Conservation (phyloP, 306 rosid genomes). For the Rosa multiflora region DNA sequence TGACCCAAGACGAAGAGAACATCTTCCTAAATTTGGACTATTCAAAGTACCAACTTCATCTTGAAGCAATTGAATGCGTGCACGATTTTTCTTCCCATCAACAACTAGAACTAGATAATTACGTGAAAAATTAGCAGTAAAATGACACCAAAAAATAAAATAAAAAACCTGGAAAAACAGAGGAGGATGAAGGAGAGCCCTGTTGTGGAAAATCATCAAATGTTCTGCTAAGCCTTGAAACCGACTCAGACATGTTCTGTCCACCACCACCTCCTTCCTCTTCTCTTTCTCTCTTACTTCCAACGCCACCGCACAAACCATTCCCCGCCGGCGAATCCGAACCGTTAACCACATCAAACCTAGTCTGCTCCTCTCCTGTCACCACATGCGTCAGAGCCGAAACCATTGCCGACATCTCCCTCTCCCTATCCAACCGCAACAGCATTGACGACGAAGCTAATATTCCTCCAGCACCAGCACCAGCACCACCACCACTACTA, state of each 20-base stretch:
- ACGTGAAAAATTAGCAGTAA: not conserved
- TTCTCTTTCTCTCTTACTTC: slow-evolving; percentile 31
- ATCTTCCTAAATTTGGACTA: not conserved
- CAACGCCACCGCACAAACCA: slow-evolving; percentile 5
- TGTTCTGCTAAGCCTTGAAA: not conserved
- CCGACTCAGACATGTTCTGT: not conserved
- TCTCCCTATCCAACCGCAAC: slow-evolving; percentile 32
- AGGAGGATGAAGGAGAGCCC: not conserved
- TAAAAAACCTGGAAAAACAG: slow-evolving; percentile 10
- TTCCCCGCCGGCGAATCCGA: not conserved
- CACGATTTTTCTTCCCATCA: not conserved
- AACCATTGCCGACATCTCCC: slow-evolving; percentile 44
- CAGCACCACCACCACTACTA: not conserved
- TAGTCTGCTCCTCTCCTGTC: slow-evolving; percentile 20
- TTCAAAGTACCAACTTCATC: not conserved
- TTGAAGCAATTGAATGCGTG: not conserved
- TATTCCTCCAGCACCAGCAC: not conserved
- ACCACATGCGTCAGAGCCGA: slow-evolving; percentile 44
- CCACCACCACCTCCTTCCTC: not conserved
- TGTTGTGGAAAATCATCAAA: slow-evolving; percentile 13
- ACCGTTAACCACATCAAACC: not conserved
- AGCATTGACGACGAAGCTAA: not conserved
- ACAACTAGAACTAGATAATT: not conserved
- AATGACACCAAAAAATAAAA: not conserved
- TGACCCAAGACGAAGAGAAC: not conserved